Base-by-base conservation (phyloP, 2,329 filamentous ascomycete species). In the Aureobasidium sp. region DNA sequence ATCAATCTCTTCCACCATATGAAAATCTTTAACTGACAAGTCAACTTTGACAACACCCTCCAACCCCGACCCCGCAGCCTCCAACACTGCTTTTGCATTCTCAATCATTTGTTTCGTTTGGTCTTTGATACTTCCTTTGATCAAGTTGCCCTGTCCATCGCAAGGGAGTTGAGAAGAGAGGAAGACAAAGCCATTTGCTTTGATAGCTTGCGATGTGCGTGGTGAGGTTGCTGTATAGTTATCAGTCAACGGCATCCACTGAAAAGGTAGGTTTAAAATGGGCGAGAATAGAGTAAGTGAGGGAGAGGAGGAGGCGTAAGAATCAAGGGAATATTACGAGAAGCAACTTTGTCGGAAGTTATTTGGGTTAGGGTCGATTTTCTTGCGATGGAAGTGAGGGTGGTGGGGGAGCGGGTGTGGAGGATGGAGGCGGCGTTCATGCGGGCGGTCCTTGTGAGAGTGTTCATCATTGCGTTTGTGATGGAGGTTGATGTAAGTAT, bases 131-230 rank as follows among this genome's bases (percentile, higher is more conserved):
- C 50, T 45, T 18, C 63, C 63, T 5, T 13, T n/a, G 16, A 59
- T 23, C 10, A 65, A 38, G 8, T 51, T 51, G 36, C 54, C 31
- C 1, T 31, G 1, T 9, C 15, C 13, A 23, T 59, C 54, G 1
- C 45, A 54, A 18, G 63, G 53, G 3, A 65, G 29, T 29, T 65
- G 62, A 4, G 51, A 51, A 10, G 62, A 65, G 36, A 65, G 54
- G 15, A 58, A 65, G 45, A 65, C 54, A n/a, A 65, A 59, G 25
- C 63, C 63, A 15, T 56, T 58, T 29, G 63, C 63, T 53, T 53
- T 59, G 45, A 51, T 58, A 29, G 63, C 63, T 65, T 65, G 53
- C 2, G 63, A n/a, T n/a, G n/a, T n/a, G n/a, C n/a, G n/a, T n/a
- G n/a, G n/a, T n/a, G n/a, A n/a, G n/a, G n/a, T n/a, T n/a, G n/a